Base-by-base conservation (phyloP, 2,329 filamentous ascomycete genomes). In the Penicillium sp. region DNA sequence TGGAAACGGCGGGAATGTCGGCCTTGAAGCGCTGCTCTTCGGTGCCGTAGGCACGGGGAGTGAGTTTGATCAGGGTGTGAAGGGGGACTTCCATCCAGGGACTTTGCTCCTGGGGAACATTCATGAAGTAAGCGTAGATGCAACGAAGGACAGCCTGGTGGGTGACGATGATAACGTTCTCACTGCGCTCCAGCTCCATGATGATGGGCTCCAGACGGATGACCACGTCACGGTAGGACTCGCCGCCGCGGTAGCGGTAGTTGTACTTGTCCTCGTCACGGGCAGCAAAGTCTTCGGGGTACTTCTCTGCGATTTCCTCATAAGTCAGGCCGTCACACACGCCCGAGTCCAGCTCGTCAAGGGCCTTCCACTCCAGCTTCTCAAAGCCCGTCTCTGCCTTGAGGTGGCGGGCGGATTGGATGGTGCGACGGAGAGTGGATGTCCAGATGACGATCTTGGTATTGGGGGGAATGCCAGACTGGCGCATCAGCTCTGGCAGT, bases 241-340 rank as follows among this genome's bases (percentile, higher is more conserved):
- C 93, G 46, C 93, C 93, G 55, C 93, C 93, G 4, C 93, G 86
- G 73, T 98, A 98, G 49, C 93, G 89, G 75, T 98, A 98, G 76
- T 98, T 97, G 81, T 97, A 97, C 73, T 98, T 98, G 78, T 98
- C 93, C 59, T 95, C 89, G 70, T 98, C 93, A 55, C 93, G 89
- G 29, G 92, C 90, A 43, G 84, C 83, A 74, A 98, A 98, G 74
- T 98, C 93, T 60, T 96, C 91, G 0, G 93, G 93, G 67, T 89
- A 97, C 47, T 81, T 76, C 63, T 95, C 83, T 64, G 93, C 89
- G 66, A 98, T 97, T 67, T 98, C 87, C 64, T 89, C 88, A 69
- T 96, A 96, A 1, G 93, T 98, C 69, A 97, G 83, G 47, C 92
- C 91, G 64, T 98, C 93, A 73, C 93, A 98, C 42, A 97, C 89